Base-by-base conservation (phyloP, 805 yeast genomes). In the Pichia insulana region DNA sequence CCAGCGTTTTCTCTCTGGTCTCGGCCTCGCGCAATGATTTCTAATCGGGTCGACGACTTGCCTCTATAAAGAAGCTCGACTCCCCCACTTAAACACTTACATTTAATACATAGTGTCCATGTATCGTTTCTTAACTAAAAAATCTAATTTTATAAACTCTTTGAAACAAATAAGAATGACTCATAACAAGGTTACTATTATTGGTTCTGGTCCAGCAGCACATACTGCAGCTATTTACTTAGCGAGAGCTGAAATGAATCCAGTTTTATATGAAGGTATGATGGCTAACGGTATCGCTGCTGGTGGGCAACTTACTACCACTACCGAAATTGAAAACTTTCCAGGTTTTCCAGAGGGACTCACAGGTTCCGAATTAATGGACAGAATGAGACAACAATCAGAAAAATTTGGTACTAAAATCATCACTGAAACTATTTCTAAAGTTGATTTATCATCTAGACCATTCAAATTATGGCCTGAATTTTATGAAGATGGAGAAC, bases 201-300 rank as follows among this genome's bases (percentile, higher is more conserved):
- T 86, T 48, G 97, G 98, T 36, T 89, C 97, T 42, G 98, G 98
- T 55, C 98, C 98, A 44, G 98, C 98, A 44, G 98, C 97, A 43
- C 96, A 92, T 74, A 92, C 98, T 35, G 98, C 98, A 40, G 98
- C 98, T 51, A 86, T 92, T 64, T 92, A 92, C 66, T 72, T 92
- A 42, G 82, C 97, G 26, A 82, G 98, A 67, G 98, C 98, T 34
- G 98, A 92, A 72, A 78, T 88, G 60, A 80, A 83, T 66, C 97
- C 98, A 19, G 80, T 84, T 26, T 65, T 92, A 55, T 92, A 88
- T 68, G 98, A 92, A 69, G 98, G 98, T 58, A 72, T 90, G 83
- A 70, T 83, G 61, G 98, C 98, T 51, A 92, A 92, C 66, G 98
- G 98, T 54, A 76, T 90, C 54, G 98, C 98, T 41, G 96, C 98